Evolutionary conservation across 768 basidiomycete genomes (phyloP), one percentile per base, ranked within the genome.

Genomic region (Chalciporus chontae): DNA sequence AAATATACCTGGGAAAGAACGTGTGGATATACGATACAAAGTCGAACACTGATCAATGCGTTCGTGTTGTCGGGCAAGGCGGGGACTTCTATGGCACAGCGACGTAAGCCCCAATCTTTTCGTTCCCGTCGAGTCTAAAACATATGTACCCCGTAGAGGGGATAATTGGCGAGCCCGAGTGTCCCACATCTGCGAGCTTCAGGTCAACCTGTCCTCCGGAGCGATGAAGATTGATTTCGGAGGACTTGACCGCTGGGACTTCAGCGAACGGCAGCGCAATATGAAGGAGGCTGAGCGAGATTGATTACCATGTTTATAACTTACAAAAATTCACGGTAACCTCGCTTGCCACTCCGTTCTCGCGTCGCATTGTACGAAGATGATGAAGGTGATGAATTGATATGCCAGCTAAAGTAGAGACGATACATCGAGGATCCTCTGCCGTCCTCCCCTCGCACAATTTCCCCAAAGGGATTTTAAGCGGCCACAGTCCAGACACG

Each of bases 401-500:
- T 51, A 57, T 55, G 51, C 43, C 47, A 59, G 53, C 48, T 53
- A 64, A 45, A 49, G 57, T 59, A 58, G 54, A 59, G 55, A 69
- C 34, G 39, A 57, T 63, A 59, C 54, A 61, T 46, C 41, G 29
- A 44, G 42, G 43, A 64, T 50, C 43, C 47, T 43, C 47, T 44
- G 45, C 40, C 45, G 44, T 43, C 50, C 48, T 58, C 50, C 42
- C 44, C 52, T 51, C 50, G 51, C 34, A 56, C 49, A 47, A 51
- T 46, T 58, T 64, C 60, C 60, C 47, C 10, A 8, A 29, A 45
- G 52, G 42, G 46, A 51, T 64, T 67, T 66, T 71, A 78, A 64
- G 74, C 65, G 50, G 78, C 79, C 58, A 94, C 91, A 63, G 83
- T 86, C 91, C 90, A 94, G 69, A 93, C 90, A 59, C 92, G 88